phyloP scores from a whole-genome alignment of 441 rosid genomes.

The Rhodomyrtus psidioides region DNA sequence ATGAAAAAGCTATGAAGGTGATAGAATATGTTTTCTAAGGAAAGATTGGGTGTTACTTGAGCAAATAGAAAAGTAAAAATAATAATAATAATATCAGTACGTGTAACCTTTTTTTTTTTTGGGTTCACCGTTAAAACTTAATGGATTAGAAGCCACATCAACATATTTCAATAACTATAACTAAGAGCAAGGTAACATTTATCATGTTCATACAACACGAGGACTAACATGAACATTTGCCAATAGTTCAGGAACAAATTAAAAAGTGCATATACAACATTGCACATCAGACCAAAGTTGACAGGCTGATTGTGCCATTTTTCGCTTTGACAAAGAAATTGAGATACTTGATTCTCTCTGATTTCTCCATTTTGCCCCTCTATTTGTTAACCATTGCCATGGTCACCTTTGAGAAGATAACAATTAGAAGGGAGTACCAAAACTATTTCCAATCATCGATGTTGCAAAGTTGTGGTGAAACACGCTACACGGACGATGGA shows the following conservation, averaged over 20 bases:
- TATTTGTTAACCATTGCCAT: no score
- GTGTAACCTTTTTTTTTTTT: not conserved
- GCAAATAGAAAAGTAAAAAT: not conserved
- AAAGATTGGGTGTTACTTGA: no score
- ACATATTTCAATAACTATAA: rapidly evolving
- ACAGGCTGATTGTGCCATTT: no score
- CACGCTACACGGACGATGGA: not conserved
- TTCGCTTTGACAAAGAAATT: no score
- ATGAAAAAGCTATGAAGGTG: no score
- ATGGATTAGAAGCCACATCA: not conserved
- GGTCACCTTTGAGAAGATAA: not conserved
- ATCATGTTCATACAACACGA: not conserved
- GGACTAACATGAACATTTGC: not conserved
- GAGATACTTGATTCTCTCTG: no score
- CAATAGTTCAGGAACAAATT: not conserved
- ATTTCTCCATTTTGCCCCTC: no score
- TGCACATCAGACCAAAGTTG: not conserved
- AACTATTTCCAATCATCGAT: not conserved
- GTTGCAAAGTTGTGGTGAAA: not conserved
- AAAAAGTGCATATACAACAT: not conserved
- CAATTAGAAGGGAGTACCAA: not conserved
- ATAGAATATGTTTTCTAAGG: no score
- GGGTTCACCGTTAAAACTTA: not conserved
- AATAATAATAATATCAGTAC: not conserved
- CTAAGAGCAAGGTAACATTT: not conserved